Conservation (phyloP, 1,284 basidiomycete genomes). For the Papiliotrema terrestris region DNA sequence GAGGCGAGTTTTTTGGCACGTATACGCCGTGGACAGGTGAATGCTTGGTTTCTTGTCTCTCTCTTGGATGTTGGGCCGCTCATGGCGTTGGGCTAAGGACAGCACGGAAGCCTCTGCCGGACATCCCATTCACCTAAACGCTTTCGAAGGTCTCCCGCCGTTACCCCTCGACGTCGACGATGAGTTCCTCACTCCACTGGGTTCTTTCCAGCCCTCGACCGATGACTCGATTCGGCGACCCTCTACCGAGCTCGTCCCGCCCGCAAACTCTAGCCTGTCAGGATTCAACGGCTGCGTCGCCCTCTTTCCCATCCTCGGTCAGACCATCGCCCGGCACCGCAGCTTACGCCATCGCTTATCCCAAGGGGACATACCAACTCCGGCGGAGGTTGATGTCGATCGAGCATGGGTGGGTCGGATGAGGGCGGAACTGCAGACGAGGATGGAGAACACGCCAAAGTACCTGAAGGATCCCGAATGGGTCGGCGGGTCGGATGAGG, state of each 20-base stretch:
- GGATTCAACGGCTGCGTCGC: slow-evolving; percentile 38
- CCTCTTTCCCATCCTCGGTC: slow-evolving; percentile 36
- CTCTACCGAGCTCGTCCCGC: no score
- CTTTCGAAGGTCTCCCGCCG: slow-evolving; percentile 16
- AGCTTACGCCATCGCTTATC: slow-evolving; percentile 9
- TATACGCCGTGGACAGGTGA: slow-evolving; percentile 29
- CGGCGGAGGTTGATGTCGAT: slow-evolving; percentile 1
- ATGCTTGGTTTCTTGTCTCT: neutral
- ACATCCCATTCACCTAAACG: slow-evolving; percentile 22
- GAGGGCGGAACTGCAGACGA: slow-evolving; percentile 3
- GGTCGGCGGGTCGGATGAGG: slow-evolving; percentile 11
- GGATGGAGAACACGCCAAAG: slow-evolving; percentile 4
- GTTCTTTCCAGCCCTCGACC: slow-evolving; percentile 15
- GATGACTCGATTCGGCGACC: slow-evolving; percentile 1
- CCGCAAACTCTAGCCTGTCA: slow-evolving; percentile 8
- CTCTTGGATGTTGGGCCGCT: neutral
- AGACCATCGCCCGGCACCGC: slow-evolving; percentile 38
- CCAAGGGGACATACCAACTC: neutral
- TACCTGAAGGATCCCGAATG: slow-evolving; percentile 10
- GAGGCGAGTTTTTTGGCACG: slow-evolving; percentile 26
- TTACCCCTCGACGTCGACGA: slow-evolving; percentile 25
- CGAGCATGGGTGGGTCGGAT: slow-evolving; percentile 7
- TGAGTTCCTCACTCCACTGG: slow-evolving; percentile 28
- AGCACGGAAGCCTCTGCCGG: slow-evolving; percentile 30
- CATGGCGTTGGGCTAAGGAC: neutral